Evolutionary conservation across 2,329 filamentous ascomycete species (phyloP), one percentile per base, ranked within the genome.

Genomic region (Penicillium sp.): DNA sequence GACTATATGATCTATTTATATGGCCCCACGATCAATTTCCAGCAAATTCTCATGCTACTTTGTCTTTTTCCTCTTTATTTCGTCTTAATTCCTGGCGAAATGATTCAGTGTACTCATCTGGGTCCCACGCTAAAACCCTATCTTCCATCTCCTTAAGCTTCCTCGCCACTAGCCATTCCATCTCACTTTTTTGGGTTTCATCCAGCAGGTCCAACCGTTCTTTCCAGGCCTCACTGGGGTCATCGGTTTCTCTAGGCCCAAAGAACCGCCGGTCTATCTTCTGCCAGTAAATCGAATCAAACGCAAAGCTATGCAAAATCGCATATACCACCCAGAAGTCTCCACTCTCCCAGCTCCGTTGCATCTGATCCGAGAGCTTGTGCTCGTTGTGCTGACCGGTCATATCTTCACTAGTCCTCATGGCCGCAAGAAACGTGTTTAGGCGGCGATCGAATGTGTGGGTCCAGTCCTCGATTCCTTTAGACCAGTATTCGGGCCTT

Each of bases 111-210:
- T 41, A 33, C 17, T 38, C 33, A 32, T 46, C 44, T 3, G 37
- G 44, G 4, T 52, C 56, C 16, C 41, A 37, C 9, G 41, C 35
- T 14, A 50, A 35, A 15, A 42, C 37, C 23, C 34, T 42, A n/a
- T 25, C 46, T n/a, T 41, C 44, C 48, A 50, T 44, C 23, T 43
- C 43, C 18, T 39, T 39, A 33, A 47, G 35, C 45, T 46, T 53
- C 18, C 27, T n/a, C 12, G 36, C 30, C 5, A 47, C 41, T 1
- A 44, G 10, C 17, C 26, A 15, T 28, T 44, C 44, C 31, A 44
- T 47, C 23, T 37, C 32, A 11, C 11, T 27, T 9, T 13, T 41
- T 38, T 37, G 15, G 1, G 15, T 17, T 3, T 47, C 35, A 35
- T 35, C 20, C 15, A 47, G 15, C 6, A 47, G 20, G 9, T 35